Conservation (phyloP, 75 land plant genomes). For the Pinus tabuliformis region DNA sequence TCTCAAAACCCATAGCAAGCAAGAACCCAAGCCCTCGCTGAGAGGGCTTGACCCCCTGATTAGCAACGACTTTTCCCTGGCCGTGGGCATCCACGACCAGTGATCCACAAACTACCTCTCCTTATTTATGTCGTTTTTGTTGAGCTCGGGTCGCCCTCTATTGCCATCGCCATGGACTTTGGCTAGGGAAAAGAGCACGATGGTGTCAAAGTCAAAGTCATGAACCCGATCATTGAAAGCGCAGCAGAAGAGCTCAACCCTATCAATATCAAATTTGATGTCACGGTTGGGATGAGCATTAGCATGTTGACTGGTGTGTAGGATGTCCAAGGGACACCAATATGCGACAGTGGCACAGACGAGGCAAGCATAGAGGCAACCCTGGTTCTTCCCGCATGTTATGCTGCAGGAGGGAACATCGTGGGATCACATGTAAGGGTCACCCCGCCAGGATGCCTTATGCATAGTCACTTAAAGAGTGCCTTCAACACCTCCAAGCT, state of each 20-base stretch:
- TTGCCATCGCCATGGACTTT: not conserved
- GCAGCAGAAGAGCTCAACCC: conserved; percentile 90
- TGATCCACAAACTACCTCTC: conserved; percentile 34
- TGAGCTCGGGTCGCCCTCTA: not conserved
- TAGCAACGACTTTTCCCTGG: conserved; percentile 19
- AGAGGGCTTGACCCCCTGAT: conserved; percentile 23
- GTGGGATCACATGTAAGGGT: not conserved
- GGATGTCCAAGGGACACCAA: conserved; percentile 18
- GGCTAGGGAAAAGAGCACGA: conserved; percentile 23
- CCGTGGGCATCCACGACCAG: conserved; percentile 38
- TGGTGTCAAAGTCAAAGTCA: conserved; percentile 74
- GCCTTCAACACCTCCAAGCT: conserved; percentile 9
- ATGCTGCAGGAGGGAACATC: conserved; percentile 35
- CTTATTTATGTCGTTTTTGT: not conserved
- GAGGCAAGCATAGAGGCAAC: conserved; percentile 57
- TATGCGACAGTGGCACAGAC: conserved; percentile 56
- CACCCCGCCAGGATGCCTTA: conserved; percentile 13
- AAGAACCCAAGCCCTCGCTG: conserved; percentile 6
- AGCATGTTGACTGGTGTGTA: conserved; percentile 42
- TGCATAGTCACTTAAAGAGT: conserved; percentile 13
- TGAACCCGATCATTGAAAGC: conserved; percentile 80
- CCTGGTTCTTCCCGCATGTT: conserved; percentile 20
- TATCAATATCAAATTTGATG: conserved; percentile 68
- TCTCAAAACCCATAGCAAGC: conserved; percentile 53
- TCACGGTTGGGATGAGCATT: conserved; percentile 47